Evolutionary conservation across 2,329 filamentous ascomycete genomes (phyloP), one percentile per base, ranked within the genome.

Genomic region (Paecilomyces sp.): DNA sequence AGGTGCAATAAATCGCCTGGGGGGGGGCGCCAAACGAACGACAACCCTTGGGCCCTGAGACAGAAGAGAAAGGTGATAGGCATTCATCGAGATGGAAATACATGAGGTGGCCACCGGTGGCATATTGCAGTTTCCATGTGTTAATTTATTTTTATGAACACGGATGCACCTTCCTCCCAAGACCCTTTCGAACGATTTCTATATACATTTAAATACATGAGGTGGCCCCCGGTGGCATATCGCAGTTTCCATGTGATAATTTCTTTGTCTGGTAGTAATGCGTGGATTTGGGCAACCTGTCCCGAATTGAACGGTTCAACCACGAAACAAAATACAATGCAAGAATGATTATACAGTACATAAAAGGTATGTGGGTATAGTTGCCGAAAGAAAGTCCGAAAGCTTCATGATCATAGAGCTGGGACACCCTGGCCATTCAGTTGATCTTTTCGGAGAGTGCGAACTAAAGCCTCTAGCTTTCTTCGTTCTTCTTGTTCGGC

Each of bases 401-500:
- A 60, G 31, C 58, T 62, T 71, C 68, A 65, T 70, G 57, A 69
- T 74, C 69, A 74, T 70, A 69, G 72, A 59, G 71, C 67, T 59
- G 70, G 69, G 47, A 70, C 70, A 55, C 66, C 68, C 51, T 71
- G 73, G 58, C 69, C 69, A 36, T 65, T 68, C 56, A 69, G 66
- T 50, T 74, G 72, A 60, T 80, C 77, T 67, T 75, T 78, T 66
- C 70, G 76, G 61, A 78, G 65, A 65, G 65, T 77, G 54, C 87
- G 81, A 31, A 90, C 74, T 61, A 87, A 75, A 51, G 81, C 80
- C 75, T 90, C 88, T n/a, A 89, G 75, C 69, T 82, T 82, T 56
- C 86, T 81, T 54, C 87, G 81, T 75, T 89, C 87, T 74, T 88
- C 87, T 81, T 90, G 87, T 73, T 90, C 88, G 62, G 80, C 81